phyloP scores from a whole-genome alignment of 1,139 yeast species.

The Pichia sp. region DNA sequence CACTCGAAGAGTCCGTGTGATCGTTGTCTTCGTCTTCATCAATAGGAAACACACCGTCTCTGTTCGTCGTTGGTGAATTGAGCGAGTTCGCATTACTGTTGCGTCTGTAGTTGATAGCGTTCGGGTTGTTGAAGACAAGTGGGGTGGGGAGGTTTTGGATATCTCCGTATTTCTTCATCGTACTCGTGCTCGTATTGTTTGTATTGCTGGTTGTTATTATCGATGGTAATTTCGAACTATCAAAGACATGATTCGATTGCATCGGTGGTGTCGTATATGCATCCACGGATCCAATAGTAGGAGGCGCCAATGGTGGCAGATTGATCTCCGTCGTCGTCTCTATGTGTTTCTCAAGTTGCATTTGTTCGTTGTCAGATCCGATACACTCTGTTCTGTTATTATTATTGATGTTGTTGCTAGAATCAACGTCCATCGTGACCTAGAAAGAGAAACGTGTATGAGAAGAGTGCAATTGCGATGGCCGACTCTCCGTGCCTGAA shows the following conservation, averaged over 20 bases:
- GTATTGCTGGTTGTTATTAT: too few relatives aligned
- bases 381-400: too few relatives aligned
- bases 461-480: too few relatives aligned
- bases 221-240: too few relatives aligned
- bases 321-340: too few relatives aligned
- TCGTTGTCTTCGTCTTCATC: background rate
- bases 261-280: constrained; percentile 19
- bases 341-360: too few relatives aligned
- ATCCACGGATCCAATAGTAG: background rate
- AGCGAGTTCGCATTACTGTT: background rate
- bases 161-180: constrained; percentile 9
- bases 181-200: background rate
- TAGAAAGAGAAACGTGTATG: too few relatives aligned
- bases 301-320: background rate
- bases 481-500: too few relatives aligned
- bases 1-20: background rate
- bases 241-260: constrained; percentile 8
- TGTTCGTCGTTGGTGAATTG: background rate
- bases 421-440: too few relatives aligned
- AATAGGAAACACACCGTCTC: background rate
- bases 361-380: too few relatives aligned
- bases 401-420: too few relatives aligned
- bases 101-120: background rate
- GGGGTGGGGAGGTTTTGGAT: constrained; percentile 28
- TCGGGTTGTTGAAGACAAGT: constrained; percentile 5